phyloP scores from a whole-genome alignment of 768 basidiomycete genomes.

The Galerina marginata region DNA sequence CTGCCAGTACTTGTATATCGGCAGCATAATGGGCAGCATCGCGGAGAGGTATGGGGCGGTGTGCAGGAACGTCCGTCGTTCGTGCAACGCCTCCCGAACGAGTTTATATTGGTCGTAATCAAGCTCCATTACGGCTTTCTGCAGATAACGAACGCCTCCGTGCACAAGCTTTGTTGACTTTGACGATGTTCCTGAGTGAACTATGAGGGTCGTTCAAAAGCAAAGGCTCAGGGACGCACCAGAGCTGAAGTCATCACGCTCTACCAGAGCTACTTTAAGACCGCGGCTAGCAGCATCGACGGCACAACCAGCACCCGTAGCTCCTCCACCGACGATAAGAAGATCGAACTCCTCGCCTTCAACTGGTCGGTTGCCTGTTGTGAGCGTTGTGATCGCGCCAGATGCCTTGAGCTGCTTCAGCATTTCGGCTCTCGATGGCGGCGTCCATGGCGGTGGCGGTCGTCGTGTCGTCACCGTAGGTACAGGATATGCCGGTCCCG shows the following conservation, averaged over 20 bases:
- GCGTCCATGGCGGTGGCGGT: conserved; percentile 81
- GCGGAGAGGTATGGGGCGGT: conserved; percentile 92
- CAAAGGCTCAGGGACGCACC: conserved; percentile 50
- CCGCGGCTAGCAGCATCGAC: conserved; percentile 94
- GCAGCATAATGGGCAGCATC: conserved; percentile 97
- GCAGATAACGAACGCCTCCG: conserved; percentile 96
- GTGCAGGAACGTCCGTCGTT: conserved; percentile 91
- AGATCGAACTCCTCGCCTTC: conserved; percentile 31
- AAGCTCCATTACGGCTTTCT: conserved; percentile 94
- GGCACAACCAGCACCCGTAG: conserved; percentile 96
- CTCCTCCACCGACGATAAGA: conserved; percentile 52
- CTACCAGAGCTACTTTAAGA: conserved; percentile 90
- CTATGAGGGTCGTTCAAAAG: not conserved
- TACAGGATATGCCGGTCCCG: conserved; percentile 68
- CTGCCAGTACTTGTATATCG: conserved; percentile 99
- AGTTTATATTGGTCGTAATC: conserved; percentile 98
- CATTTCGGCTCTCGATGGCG: conserved; percentile 73
- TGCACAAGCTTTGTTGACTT: conserved; percentile 99
- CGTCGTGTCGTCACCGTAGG: conserved; percentile 71
- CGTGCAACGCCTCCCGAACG: conserved; percentile 92
- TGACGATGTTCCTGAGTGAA: conserved; percentile 80
- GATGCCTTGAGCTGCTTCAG: conserved; percentile 60
- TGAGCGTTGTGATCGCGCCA: conserved; percentile 26
- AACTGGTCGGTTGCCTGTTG: conserved; percentile 7
- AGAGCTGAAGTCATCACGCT: conserved; percentile 89